A percentile compares a stretch with the other conserved stretches of the same genome.
Evolutionary conservation across 1,139 yeast genomes (phyloP).

Genomic region (Debaryomyces coudertii): DNA sequence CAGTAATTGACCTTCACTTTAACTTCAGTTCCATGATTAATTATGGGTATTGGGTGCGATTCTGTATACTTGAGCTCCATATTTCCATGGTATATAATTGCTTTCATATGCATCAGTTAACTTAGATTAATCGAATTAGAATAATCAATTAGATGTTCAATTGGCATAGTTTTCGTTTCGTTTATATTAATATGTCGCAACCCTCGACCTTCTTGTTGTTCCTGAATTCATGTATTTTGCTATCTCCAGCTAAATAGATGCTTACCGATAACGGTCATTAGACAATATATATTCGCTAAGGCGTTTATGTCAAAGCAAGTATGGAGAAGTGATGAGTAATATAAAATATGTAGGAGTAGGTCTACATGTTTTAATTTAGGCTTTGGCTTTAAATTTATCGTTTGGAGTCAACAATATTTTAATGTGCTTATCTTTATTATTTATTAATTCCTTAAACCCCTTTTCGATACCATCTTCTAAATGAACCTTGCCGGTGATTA

Average conservation of each 20-base stretch:
- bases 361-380: too few species aligned
- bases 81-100: conserved; percentile 55
- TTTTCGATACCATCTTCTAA: conserved; percentile 46
- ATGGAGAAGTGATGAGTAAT: too few species aligned
- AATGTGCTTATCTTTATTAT: conserved; percentile 48
- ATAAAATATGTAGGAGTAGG: too few species aligned
- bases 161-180: too few species aligned
- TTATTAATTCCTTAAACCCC: conserved; percentile 46
- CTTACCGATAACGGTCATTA: not conserved
- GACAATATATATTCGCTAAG: not conserved
- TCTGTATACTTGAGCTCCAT: conserved; percentile 49
- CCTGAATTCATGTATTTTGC: not conserved
- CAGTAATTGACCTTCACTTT: conserved; percentile 54
- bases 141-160: too few species aligned
- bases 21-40: conserved; percentile 49
- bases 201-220: too few species aligned
- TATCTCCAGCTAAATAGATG: not conserved
- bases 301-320: too few species aligned
- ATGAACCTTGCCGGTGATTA: conserved; percentile 47
- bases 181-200: too few species aligned
- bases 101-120: conserved; percentile 54
- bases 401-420: conserved; percentile 49
- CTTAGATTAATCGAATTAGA: too few species aligned
- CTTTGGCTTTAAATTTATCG: not conserved
- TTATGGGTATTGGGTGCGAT: conserved; percentile 46